Evolutionary conservation across 163 green algal genomes (phyloP).

Genomic region (Coccomyxa subellipsoidea): DNA sequence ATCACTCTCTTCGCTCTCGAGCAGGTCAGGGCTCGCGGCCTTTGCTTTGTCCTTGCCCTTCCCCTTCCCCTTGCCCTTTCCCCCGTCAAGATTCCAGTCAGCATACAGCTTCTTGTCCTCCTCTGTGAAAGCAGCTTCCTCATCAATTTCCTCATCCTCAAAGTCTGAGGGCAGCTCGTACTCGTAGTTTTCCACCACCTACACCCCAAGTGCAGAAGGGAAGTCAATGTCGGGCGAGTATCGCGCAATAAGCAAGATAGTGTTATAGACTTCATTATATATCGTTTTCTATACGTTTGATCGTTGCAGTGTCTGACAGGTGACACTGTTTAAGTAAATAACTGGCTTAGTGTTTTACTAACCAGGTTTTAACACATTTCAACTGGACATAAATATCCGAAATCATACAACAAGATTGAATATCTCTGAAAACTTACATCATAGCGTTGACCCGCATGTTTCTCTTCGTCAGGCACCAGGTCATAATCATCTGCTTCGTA

Average conservation of each 20-base stretch:
- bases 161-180: constrained; percentile 83
- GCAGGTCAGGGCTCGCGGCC: constrained; percentile 10
- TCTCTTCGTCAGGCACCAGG: constrained; percentile 59
- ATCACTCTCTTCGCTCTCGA: constrained; percentile 31
- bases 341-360: too few species aligned
- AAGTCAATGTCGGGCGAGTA: too few species aligned
- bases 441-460: constrained; percentile 48
- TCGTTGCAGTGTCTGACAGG: too few species aligned
- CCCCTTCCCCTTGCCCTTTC: not conserved
- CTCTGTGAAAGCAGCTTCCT: constrained; percentile 82
- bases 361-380: too few species aligned
- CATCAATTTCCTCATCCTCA: constrained; percentile 93
- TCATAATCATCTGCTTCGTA: constrained; percentile 68
- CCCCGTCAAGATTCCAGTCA: constrained; percentile 64
- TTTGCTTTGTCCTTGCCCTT: constrained; percentile 14
- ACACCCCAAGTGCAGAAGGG: constrained; percentile 17
- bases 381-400: not conserved
- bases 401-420: not conserved
- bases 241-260: too few species aligned
- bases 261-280: too few species aligned
- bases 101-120: constrained; percentile 80
- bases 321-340: too few species aligned
- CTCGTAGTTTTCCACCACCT: constrained; percentile 82
- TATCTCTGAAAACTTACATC: constrained; percentile 74
- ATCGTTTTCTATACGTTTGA: too few species aligned